Percentiles rank a stretch among this genome's conserved stretches.
These are phyloP conservation scores for Bjerkandera adusta DNA, from an alignment of 1,284 basidiomycete genomes.

Conservation along the genomic window DNA sequence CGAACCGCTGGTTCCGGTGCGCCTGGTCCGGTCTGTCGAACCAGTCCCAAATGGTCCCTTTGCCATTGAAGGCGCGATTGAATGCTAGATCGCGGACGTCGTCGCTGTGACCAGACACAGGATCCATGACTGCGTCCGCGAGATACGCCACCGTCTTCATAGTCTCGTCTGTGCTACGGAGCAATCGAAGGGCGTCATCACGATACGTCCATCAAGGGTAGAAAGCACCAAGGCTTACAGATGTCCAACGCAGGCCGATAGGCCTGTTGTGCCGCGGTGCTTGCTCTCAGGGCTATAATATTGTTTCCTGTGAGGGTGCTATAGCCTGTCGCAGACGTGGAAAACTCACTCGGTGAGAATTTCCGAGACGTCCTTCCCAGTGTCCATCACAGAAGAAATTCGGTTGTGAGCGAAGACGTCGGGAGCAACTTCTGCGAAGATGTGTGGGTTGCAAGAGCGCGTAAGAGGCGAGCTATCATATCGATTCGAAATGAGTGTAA, in stretches of 20 bases:
- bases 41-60: constrained; percentile 19
- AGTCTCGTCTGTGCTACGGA: constrained; percentile 23
- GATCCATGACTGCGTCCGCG: constrained; percentile 25
- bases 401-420: constrained; percentile 33
- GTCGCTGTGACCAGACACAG: constrained; percentile 18
- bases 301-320: background rate
- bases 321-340: background rate
- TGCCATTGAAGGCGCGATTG: constrained; percentile 24
- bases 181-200: background rate
- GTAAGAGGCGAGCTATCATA: constrained; percentile 24
- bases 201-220: background rate
- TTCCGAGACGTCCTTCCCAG: constrained; percentile 22
- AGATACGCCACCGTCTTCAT: constrained; percentile 26
- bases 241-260: constrained; percentile 23
- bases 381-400: constrained; percentile 27
- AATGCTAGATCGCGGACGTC: constrained; percentile 24
- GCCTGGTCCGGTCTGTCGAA: constrained; percentile 13
- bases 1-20: background rate
- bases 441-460: constrained; percentile 29
- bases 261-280: constrained; percentile 25
- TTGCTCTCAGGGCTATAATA: constrained; percentile 21
- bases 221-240: constrained; percentile 17
- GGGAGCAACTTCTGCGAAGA: constrained; percentile 27
- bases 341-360: constrained; percentile 9
- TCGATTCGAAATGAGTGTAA: background rate